Percentiles rank a stretch among this genome's conserved stretches.
Evolutionary conservation across 768 basidiomycete genomes (phyloP).

Genomic region (Lactarius pseudohatsudake): DNA sequence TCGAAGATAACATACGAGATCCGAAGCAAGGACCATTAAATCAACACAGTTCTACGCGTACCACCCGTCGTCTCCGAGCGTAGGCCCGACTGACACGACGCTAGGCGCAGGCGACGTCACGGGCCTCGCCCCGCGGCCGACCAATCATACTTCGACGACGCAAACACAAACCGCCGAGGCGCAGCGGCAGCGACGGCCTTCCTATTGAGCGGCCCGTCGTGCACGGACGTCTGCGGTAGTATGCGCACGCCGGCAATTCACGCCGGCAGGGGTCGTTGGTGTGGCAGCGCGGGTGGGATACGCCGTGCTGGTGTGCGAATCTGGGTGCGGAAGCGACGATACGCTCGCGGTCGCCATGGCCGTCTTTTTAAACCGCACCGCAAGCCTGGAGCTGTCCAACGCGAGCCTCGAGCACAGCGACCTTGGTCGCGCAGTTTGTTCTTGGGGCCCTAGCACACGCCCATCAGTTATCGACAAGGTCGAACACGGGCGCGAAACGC

Average conservation of each 20-base stretch:
- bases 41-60: too few species aligned
- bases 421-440: constrained; percentile 67
- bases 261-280: constrained; percentile 41
- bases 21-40: too few species aligned
- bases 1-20: too few species aligned
- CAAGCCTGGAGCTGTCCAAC: constrained; percentile 50
- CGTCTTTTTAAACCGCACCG: constrained; percentile 38
- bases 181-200: neutral
- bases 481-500: constrained; percentile 18
- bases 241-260: constrained; percentile 41
- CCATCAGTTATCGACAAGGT: constrained; percentile 6
- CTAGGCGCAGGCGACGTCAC: too few species aligned
- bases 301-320: constrained; percentile 69
- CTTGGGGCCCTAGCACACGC: constrained; percentile 54
- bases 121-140: neutral
- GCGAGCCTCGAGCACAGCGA: constrained; percentile 59
- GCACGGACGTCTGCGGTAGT: too few species aligned
- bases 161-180: constrained; percentile 37
- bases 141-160: constrained; percentile 35
- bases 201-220: constrained; percentile 43
- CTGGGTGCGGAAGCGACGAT: constrained; percentile 55
- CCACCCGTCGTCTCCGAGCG: too few species aligned
- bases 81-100: too few species aligned
- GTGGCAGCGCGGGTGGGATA: constrained; percentile 54
- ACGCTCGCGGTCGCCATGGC: constrained; percentile 28